These are phyloP conservation scores for Salix suchowensis DNA, from an alignment of 345 rosid species.

Conservation along the genomic window DNA sequence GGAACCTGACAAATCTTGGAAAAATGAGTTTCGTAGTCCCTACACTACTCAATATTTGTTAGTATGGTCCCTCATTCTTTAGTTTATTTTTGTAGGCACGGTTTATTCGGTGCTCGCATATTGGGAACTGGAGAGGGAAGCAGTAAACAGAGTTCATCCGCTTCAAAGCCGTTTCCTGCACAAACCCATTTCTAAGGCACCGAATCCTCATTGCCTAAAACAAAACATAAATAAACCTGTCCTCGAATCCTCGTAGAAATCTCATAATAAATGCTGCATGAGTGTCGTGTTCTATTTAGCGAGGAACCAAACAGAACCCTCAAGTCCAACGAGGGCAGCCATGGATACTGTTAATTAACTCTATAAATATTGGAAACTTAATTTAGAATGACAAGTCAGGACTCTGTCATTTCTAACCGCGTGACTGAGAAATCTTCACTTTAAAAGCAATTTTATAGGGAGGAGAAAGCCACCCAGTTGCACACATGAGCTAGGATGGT, in stretches of 20 bases:
- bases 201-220: background rate
- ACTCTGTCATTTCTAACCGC: background rate
- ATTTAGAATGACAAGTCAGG: background rate
- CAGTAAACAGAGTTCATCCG: background rate
- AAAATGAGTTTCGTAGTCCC: too few species aligned
- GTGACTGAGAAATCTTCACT: constrained; percentile 16
- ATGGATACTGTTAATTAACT: background rate
- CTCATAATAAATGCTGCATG: background rate
- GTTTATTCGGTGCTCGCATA: background rate
- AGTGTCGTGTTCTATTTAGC: background rate
- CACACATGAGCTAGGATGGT: constrained; percentile 21
- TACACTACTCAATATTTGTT: too few species aligned
- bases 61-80: too few species aligned
- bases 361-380: background rate
- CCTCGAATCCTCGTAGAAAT: background rate
- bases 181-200: background rate
- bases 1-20: too few species aligned
- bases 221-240: background rate
- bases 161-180: background rate
- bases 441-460: constrained; percentile 18
- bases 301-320: background rate
- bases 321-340: background rate
- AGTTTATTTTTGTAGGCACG: background rate
- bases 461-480: constrained; percentile 6
- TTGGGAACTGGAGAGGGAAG: background rate